Evolutionary conservation across 2,329 filamentous ascomycete species (phyloP), one percentile per base, ranked within the genome.

Genomic region (Corniculantispora saksenae): DNA sequence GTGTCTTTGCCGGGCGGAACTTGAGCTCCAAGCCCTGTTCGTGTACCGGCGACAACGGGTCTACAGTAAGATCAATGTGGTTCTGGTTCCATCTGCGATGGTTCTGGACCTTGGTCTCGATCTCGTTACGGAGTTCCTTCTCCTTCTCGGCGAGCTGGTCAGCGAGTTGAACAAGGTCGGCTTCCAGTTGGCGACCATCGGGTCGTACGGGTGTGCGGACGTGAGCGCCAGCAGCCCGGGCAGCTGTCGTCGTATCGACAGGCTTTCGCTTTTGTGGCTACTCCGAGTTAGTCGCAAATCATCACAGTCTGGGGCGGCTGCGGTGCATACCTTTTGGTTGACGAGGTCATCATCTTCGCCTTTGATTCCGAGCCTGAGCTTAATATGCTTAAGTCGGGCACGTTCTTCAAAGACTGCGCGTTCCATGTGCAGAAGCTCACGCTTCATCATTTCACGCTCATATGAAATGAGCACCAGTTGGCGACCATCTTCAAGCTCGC

Each of bases 341-440:
- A 97, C 89, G 73, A 97, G 86, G 76, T 97, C 93, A 72, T 98
- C 94, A 73, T 98, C 95, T 73, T 97, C 92, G 70, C 88, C 89
- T 80, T 95, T 96, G 82, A 98, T 94, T 71, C 90, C 89, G 69
- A 97, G 86, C 73, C 91, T 91, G 74, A 92, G 84, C 84, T 98
- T 98, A 78, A 91, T 89, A 70, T 94, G 89, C 82, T 96, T 97
- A 70, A 98, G 86, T 74, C 88, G 87, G 66, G 86, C 84, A 59
- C 95, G 88, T 75, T 96, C 89, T 75, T 96, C 87, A 76, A 97
- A 98, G 64, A 98, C 86, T 65, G 86, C 83, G 67, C 88, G 88
- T 70, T 97, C 93, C 67, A 89, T 83, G 56, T 85, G 85, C 67
- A 97, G 84, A 72, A 93, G 82, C 68, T 97, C 91, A 70, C 89